Conservation (phyloP, 495 filamentous ascomycete species). For the Neurospora sublineolata region DNA sequence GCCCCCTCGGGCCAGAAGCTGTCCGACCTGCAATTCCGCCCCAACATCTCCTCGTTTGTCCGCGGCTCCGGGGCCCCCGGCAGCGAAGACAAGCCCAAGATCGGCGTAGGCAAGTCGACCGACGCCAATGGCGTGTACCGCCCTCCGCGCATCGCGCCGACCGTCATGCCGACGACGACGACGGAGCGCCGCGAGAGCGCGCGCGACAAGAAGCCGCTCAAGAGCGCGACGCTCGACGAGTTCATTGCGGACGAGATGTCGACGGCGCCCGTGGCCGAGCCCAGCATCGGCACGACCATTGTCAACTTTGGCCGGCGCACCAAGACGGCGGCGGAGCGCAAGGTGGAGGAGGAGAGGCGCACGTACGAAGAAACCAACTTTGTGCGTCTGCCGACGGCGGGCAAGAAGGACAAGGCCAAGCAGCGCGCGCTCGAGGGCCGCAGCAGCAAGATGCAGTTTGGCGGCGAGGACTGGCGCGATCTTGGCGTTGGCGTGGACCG, state of each 20-base stretch:
- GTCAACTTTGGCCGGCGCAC: conserved; percentile 56
- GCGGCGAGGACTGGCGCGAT: conserved; percentile 75
- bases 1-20: conserved; percentile 34
- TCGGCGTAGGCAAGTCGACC: conserved; percentile 27
- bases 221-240: conserved; percentile 73
- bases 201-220: conserved; percentile 41
- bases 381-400: conserved; percentile 65
- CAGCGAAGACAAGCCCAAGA: conserved; percentile 19
- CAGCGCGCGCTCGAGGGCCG: conserved; percentile 32
- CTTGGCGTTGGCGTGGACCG: conserved; percentile 69
- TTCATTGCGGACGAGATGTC: conserved; percentile 75
- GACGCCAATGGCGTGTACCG: conserved; percentile 58
- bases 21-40: conserved; percentile 52
- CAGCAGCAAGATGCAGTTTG: conserved; percentile 45
- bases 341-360: conserved; percentile 57
- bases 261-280: conserved; percentile 60
- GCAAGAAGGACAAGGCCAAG: conserved; percentile 61
- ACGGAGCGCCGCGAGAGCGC: conserved; percentile 42
- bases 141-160: conserved; percentile 74
- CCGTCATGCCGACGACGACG: conserved; percentile 46
- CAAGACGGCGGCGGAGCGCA: conserved; percentile 58
- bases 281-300: conserved; percentile 77
- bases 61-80: conserved; percentile 18
- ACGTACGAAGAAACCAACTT: conserved; percentile 85
- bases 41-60: conserved; percentile 45